Base-by-base conservation (phyloP, 2,329 filamentous ascomycete species). In the Trichophyton equinum region DNA sequence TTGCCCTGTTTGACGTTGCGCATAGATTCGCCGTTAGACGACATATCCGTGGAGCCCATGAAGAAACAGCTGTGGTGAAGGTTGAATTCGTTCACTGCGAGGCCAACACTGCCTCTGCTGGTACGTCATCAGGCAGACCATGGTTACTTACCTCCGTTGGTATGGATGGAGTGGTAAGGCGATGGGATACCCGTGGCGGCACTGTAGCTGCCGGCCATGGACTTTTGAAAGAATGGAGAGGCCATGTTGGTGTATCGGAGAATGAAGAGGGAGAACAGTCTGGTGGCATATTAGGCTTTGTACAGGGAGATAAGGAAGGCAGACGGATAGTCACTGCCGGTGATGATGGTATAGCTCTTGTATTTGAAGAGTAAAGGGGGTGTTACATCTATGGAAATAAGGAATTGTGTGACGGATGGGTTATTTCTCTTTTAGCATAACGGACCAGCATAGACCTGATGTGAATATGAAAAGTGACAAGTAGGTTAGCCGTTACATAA, bases 21-120 rank as follows among this genome's bases (percentile, higher is more conserved):
- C 86, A 94, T 67, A 85, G 88, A 59, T 97, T 96, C 70, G 88
- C 91, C 2, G 84, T 95, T n/a, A 82, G 94, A 58, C 79, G 89
- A 60, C 85, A 91, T 70, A 89, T 97, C 65, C 81, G 82, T 58
- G 87, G 87, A 57, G 91, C 89, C 1, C 92, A 95, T 72, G 88
- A 91, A 65, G 88, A 89, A n/a, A 87, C 87, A 68, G 87, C 89
- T 1, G 89, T 99, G 20, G 92, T 97, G 64, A 92, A 95, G 75
- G 85, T 97, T 3, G 90, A 96, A 63, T 99, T 96, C 69, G 82
- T 95, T 25, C 71, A 72, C 75, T 57, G 33, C 6, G 22, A 38
- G 30, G 25, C 55, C 18, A 44, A 59, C 11, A 22, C 66, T 40
- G 55, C 70, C 2, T 72, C 73, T 3, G 68, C 68, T n/a, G 66